Evolutionary conservation across 805 yeast species (phyloP).

Genomic region (Cyberlindnera euphorbiiphila): DNA sequence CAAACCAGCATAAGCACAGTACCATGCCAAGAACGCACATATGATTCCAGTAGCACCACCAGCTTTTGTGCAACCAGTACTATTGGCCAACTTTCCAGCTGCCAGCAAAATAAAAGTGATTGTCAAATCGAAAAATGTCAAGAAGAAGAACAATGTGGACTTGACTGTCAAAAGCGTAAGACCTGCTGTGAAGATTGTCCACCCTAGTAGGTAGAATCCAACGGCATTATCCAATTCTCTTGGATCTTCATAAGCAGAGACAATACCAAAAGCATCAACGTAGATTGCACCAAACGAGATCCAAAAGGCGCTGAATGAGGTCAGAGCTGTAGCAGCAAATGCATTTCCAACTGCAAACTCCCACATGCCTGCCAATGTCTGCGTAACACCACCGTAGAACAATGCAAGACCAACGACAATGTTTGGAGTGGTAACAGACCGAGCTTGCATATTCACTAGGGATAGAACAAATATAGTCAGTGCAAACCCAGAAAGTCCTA

Average conservation of each 20-base stretch:
- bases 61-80: conserved; percentile 38
- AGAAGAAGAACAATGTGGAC: conserved; percentile 44
- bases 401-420: conserved; percentile 58
- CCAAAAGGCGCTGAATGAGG: conserved; percentile 57
- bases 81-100: conserved; percentile 42
- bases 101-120: conserved; percentile 45
- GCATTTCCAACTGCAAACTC: conserved; percentile 61
- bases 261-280: conserved; percentile 50
- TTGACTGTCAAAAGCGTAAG: conserved; percentile 44
- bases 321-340: conserved; percentile 51
- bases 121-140: conserved; percentile 42
- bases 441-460: conserved; percentile 49
- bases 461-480: conserved; percentile 60
- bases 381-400: conserved; percentile 62
- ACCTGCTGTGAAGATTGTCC: conserved; percentile 52
- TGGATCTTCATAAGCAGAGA: conserved; percentile 36
- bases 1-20: conserved; percentile 67
- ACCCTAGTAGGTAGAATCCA: conserved; percentile 50
- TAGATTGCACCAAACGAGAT: conserved; percentile 58
- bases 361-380: conserved; percentile 63
- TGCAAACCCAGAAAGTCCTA: conserved; percentile 56
- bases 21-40: conserved; percentile 61
- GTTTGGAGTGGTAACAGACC: conserved; percentile 51
- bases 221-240: conserved; percentile 42
- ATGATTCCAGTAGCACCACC: conserved; percentile 66